These are phyloP conservation scores for Saururus chinensis DNA, from an alignment of 164 flowering plant species.

Conservation along the genomic window DNA sequence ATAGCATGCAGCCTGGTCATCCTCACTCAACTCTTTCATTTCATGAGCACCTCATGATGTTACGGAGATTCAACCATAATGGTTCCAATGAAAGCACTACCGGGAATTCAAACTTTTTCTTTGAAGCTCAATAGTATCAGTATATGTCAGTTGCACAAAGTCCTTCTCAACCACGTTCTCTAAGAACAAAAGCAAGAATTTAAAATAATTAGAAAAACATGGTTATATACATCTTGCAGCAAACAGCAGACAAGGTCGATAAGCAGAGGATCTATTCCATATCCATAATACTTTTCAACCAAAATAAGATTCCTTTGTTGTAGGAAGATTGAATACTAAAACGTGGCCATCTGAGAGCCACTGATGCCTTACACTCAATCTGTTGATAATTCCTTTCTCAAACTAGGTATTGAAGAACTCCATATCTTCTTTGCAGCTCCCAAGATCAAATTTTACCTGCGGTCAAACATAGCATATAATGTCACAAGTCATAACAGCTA, in stretches of 20 bases:
- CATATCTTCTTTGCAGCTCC: constrained; percentile 98
- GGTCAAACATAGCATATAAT: constrained; percentile 12
- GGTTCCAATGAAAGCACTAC: constrained; percentile 21
- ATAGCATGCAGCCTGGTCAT: no score
- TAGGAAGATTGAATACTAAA: no score
- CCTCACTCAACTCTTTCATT: no score
- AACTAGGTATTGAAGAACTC: constrained; percentile 93
- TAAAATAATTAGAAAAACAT: neutral
- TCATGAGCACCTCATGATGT: no score
- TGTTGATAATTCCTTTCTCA: constrained; percentile 82
- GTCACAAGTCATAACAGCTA: neutral
- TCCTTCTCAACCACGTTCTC: constrained; percentile 85
- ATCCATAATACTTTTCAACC: neutral
- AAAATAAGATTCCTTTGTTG: neutral
- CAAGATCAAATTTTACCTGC: constrained; percentile 73
- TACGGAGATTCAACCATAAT: neutral
- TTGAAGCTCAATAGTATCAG: constrained; percentile 84
- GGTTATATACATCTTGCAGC: neutral
- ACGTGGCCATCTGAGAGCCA: neutral
- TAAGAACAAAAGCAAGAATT: constrained; percentile 2
- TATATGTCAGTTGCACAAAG: constrained; percentile 78
- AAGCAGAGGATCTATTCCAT: neutral
- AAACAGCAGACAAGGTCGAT: neutral
- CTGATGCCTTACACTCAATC: constrained; percentile 62
- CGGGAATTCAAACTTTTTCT: constrained; percentile 88